A percentile compares a stretch with the other conserved stretches of the same genome.
Conservation (phyloP, 1,284 basidiomycete species). For the Cryptococcus deneoformans region DNA sequence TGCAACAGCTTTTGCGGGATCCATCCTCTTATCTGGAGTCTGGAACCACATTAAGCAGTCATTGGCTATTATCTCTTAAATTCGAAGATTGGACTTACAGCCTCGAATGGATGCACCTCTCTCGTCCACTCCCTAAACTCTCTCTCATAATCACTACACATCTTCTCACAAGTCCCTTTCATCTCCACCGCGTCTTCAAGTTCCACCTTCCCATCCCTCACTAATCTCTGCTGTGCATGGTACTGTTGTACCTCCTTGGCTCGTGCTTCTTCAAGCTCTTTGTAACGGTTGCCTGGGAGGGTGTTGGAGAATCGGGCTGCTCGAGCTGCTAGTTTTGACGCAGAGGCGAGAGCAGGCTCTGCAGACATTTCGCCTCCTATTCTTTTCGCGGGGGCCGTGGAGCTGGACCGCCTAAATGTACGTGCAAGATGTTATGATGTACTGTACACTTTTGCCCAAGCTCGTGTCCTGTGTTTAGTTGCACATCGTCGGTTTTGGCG, state of each 20-base stretch:
- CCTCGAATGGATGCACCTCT: slow-evolving; percentile 83
- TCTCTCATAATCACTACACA: slow-evolving; percentile 92
- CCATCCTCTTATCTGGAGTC: slow-evolving; percentile 59
- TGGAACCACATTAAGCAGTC: slow-evolving; percentile 6
- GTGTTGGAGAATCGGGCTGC: slow-evolving; percentile 45
- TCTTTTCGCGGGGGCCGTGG: too few relatives aligned
- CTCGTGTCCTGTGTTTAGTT: too few relatives aligned
- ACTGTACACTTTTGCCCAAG: too few relatives aligned
- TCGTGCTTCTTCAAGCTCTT: slow-evolving; percentile 56
- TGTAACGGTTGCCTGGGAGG: slow-evolving; percentile 46
- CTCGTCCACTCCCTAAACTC: slow-evolving; percentile 86
- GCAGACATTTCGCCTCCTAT: neutral
- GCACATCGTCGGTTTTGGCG: too few relatives aligned
- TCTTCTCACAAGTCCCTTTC: slow-evolving; percentile 84
- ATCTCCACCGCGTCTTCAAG: slow-evolving; percentile 86
- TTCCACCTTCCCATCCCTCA: slow-evolving; percentile 79
- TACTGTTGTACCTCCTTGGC: slow-evolving; percentile 64
- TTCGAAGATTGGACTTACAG: slow-evolving; percentile 55
- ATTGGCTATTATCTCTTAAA: slow-evolving; percentile 1
- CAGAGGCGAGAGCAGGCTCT: neutral
- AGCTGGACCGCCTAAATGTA: too few relatives aligned
- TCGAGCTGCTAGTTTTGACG: slow-evolving; percentile 30
- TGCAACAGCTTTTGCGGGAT: slow-evolving; percentile 85
- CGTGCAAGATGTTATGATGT: too few relatives aligned
- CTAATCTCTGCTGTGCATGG: slow-evolving; percentile 79